These are phyloP conservation scores for Penicillium sp. DNA, from an alignment of 2,329 filamentous ascomycete genomes.

Conservation along the genomic window DNA sequence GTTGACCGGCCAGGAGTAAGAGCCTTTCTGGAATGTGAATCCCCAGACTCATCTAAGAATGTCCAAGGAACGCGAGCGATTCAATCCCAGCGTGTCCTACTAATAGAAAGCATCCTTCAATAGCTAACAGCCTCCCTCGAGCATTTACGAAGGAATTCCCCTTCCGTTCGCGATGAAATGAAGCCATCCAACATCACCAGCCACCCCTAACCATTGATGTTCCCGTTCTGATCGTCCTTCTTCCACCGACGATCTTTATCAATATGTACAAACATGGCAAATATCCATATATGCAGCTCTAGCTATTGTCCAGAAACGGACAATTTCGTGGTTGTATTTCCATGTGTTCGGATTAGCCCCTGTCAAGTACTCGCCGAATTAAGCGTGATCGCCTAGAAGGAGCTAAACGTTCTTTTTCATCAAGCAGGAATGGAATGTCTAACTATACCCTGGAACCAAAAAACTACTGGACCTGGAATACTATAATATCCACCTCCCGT, in stretches of 20 bases:
- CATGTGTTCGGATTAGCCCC: neutral
- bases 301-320: neutral
- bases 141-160: neutral
- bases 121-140: neutral
- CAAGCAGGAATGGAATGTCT: neutral
- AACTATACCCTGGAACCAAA: neutral
- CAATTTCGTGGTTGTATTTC: neutral
- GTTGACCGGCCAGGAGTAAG: neutral
- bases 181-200: neutral
- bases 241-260: neutral
- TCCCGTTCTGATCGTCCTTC: neutral
- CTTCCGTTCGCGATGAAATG: neutral
- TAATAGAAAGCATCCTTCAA: neutral
- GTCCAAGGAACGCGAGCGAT: neutral
- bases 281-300: neutral
- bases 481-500: neutral
- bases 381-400: neutral
- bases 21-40: neutral
- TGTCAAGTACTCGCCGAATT: neutral
- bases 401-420: neutral
- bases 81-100: neutral
- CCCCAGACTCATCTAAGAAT: constrained; percentile 6
- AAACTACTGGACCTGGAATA: neutral
- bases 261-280: neutral
- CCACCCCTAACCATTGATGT: neutral